Evolutionary conservation across 805 yeast species (phyloP), one percentile per base, ranked within the genome.

Genomic region (Diddensiella santjacobensis): DNA sequence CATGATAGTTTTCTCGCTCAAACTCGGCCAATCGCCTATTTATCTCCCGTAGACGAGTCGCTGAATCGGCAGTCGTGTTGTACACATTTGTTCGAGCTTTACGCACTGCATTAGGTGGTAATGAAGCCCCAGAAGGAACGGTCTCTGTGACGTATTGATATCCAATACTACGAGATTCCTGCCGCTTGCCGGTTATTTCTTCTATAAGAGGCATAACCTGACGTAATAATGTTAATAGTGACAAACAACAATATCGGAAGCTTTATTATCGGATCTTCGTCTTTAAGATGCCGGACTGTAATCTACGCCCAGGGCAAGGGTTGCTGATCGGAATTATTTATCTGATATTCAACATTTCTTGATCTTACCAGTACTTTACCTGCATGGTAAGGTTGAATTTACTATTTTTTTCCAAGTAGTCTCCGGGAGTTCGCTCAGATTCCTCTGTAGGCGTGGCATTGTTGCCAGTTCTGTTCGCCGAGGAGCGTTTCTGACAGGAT

Each of bases 1-100:
- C 71, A 40, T 64, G 64, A 46, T 67, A 65, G 46, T 67, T 67
- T 44, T 67, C 71, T 6, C 65, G 49, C 38, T 67, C 70, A 23
- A 67, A 57, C 33, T 67, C 71, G 17, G 51, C 56, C 42, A 63
- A 33, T 8, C 64, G 49, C 36, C 58, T 20, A 6, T 44, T 48
- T 8, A 58, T 35, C 2, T 62, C 62, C 38, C 62, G 44, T 8
- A 42, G 44, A 30, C 54, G 41, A 3, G 52, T 37, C 6, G 57
- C 39, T 13, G 52, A 39, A 23, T 48, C 48, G 24, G 43, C 35
- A 8, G 44, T 42, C 6, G 40, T 37, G 15, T 26, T 23, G 20
- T 40, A 19, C 8, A 20, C 43, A 17, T 8, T 23, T 5, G 24
- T 22, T 24, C 43, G 20, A 8, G 38, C 38, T 35, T 35, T 35